phyloP scores from a whole-genome alignment of 2,329 filamentous ascomycete species.

The Alternaria sp. region DNA sequence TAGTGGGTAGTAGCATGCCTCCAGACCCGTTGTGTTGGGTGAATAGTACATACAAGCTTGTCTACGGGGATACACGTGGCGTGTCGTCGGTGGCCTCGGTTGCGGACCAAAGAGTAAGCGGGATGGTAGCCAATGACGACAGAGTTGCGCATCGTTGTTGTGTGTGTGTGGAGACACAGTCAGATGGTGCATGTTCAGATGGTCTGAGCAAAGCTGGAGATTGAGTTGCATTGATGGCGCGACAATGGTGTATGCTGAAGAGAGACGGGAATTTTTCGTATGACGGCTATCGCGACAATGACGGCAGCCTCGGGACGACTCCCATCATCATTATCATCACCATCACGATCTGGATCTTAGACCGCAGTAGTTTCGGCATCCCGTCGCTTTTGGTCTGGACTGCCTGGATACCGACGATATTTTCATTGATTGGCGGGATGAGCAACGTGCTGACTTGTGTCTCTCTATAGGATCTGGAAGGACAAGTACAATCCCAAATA shows the following conservation, averaged over 20 bases:
- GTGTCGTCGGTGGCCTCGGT: constrained; percentile 39
- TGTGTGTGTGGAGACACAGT: constrained; percentile 16
- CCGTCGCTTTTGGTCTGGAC: constrained; percentile 3
- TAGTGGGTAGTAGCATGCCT: constrained; percentile 31
- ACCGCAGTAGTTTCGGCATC: constrained; percentile 13
- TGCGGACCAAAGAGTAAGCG: constrained; percentile 22
- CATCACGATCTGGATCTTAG: constrained; percentile 13
- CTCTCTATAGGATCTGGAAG: constrained; percentile 85
- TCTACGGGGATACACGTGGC: constrained; percentile 48
- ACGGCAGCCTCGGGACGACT: constrained; percentile 7
- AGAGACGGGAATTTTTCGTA: neutral
- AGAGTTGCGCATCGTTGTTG: constrained; percentile 7
- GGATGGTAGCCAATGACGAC: constrained; percentile 35
- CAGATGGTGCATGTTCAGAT: constrained; percentile 17
- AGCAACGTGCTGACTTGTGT: constrained; percentile 39
- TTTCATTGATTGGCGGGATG: constrained; percentile 2
- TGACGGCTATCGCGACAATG: constrained; percentile 19
- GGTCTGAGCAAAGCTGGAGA: constrained; percentile 14
- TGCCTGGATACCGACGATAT: constrained; percentile 7
- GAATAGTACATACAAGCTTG: constrained; percentile 17
- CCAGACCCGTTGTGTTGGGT: constrained; percentile 22
- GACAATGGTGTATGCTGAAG: constrained; percentile 16
- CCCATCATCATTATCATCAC: neutral
- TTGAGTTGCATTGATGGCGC: constrained; percentile 22
- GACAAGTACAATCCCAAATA: constrained; percentile 80